Base-by-base conservation (phyloP, 306 rosid species). In the Lagenaria siceraria region DNA sequence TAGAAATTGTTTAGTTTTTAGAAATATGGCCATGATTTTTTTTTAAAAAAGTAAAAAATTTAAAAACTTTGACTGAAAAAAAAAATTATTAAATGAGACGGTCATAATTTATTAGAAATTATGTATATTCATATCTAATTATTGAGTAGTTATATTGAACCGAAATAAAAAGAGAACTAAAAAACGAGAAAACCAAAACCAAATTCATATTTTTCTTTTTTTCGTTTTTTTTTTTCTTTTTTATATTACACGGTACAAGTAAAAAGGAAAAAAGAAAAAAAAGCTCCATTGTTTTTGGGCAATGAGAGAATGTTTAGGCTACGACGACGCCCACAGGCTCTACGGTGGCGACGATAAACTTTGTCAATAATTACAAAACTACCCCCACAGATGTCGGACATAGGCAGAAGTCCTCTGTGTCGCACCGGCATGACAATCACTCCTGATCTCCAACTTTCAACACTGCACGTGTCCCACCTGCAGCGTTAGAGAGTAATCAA, bases 381-480 rank as follows among this genome's bases (percentile, higher is more conserved):
- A 68, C 74, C 54, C 54, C 33, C 27, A 19, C 73, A 13, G n/a
- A 15, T 36, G 5, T 31, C 5, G 12, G 6, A 62, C 21, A 15
- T 1, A 33, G 48, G 48, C 48, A 15, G 9, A 0, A 10, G 35
- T 64, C 72, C 5, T 36, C 49, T 35, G 49, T 19, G 6, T 0
- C 8, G 72, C 72, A 64, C 15, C 27, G 18, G 25, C 72, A 64
- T 19, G 17, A 0, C 5, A 1, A 29, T 3, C 29, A 6, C 0
- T 33, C 15, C 25, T 64, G 27, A 64, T 35, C 8, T 9, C 24
- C 17, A 5, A 10, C 15, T 10, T 19, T 64, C 17, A 64, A 9
- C 72, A 64, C 48, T 35, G 48, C 31, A 68, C 74, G 74, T 68
- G 74, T 68, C 74, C 74, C 27, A 68, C 74, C 74, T 68, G 72